Evolutionary conservation across 345 rosid genomes (phyloP).

Genomic region (Clausena lansium): DNA sequence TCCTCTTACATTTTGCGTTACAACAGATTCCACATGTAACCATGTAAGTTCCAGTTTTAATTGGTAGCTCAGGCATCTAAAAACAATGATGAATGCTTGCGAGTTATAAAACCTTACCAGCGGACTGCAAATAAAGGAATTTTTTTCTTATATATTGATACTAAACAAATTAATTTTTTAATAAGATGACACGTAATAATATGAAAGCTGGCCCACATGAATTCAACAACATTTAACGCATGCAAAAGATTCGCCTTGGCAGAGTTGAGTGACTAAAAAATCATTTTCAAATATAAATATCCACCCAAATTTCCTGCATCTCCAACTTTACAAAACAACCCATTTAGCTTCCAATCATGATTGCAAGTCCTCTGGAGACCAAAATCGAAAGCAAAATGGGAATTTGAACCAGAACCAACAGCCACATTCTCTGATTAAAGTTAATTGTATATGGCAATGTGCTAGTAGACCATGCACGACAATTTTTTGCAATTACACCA

Average conservation of each 20-base stretch:
- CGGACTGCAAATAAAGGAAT: too few species aligned
- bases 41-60: too few species aligned
- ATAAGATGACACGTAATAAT: too few species aligned
- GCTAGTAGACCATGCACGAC: slow-evolving; percentile 7
- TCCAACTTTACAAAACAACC: slow-evolving; percentile 35
- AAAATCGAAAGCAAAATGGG: slow-evolving; percentile 20
- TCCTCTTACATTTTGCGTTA: too few species aligned
- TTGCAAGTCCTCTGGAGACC: slow-evolving; percentile 1
- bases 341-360: slow-evolving; percentile 23
- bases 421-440: slow-evolving; percentile 12
- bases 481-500: slow-evolving; percentile 49
- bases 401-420: slow-evolving; percentile 8
- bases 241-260: background rate
- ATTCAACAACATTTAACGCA: background rate
- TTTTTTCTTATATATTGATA: too few species aligned
- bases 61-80: too few species aligned
- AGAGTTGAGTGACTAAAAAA: slow-evolving; percentile 20
- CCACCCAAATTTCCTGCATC: slow-evolving; percentile 25
- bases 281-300: slow-evolving; percentile 23
- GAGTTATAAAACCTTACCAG: too few species aligned
- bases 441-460: slow-evolving; percentile 9
- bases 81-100: too few species aligned
- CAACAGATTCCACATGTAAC: too few species aligned
- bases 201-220: background rate
- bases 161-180: too few species aligned